These are phyloP conservation scores for Nakataea oryzae DNA, from an alignment of 2,329 filamentous ascomycete genomes.

Conservation along the genomic window DNA sequence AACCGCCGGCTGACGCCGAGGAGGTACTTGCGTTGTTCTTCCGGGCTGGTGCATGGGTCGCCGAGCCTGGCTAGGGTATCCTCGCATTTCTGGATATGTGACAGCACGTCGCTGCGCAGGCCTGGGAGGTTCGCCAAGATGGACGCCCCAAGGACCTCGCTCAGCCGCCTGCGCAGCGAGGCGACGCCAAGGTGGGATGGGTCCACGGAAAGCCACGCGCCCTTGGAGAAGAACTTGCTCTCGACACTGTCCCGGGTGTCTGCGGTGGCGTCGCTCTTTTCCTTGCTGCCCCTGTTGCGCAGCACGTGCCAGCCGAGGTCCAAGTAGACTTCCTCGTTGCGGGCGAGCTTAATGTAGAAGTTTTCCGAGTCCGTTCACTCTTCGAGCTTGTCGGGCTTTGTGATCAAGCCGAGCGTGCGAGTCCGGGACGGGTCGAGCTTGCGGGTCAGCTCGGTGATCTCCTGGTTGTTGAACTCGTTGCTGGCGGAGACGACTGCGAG, in stretches of 20 bases:
- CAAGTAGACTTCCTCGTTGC: slow-evolving; percentile 34
- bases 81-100: slow-evolving; percentile 21
- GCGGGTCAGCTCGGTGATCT: slow-evolving; percentile 39
- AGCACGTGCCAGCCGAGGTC: slow-evolving; percentile 43
- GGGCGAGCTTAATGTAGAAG: slow-evolving; percentile 27
- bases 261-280: slow-evolving; percentile 18
- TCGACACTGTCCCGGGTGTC: slow-evolving; percentile 28
- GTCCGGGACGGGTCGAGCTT: slow-evolving; percentile 16
- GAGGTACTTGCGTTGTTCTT: slow-evolving; percentile 18
- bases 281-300: slow-evolving; percentile 29
- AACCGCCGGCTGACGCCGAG: slow-evolving; percentile 16
- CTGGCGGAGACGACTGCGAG: slow-evolving; percentile 47
- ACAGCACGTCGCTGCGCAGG: slow-evolving; percentile 30
- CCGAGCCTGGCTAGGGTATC: slow-evolving; percentile 28
- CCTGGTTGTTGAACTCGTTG: slow-evolving; percentile 48
- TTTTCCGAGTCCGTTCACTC: slow-evolving; percentile 27
- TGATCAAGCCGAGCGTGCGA: slow-evolving; percentile 46
- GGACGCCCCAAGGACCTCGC: slow-evolving; percentile 35
- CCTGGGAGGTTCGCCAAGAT: slow-evolving; percentile 34
- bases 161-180: slow-evolving; percentile 35
- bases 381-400: slow-evolving; percentile 38
- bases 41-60: not conserved
- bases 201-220: slow-evolving; percentile 25
- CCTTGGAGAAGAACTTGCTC: slow-evolving; percentile 29
- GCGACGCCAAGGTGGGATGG: slow-evolving; percentile 32